Base-by-base conservation (phyloP, 441 rosid species). In the Adansonia gregorii region DNA sequence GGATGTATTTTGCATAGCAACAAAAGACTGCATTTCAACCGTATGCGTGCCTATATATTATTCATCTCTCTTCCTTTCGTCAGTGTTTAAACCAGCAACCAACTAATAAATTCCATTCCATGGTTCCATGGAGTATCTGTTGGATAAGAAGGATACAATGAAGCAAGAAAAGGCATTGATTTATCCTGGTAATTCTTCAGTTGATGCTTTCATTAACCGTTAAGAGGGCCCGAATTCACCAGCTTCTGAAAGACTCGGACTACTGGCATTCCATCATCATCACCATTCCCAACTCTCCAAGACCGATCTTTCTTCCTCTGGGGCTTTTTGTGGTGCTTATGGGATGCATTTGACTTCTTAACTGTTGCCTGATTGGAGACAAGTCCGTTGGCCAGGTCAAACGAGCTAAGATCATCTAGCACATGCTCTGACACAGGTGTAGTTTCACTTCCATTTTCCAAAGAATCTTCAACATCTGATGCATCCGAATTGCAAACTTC, bases 291-390 rank as follows among this genome's bases (percentile, higher is more conserved):
- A 17, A 80, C 85, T 85, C 91, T 89, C 99, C 98, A 95, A 1
- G 90, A 78, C 0, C 98, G 84, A 77, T 94, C 92, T 69, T 89
- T 86, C 79, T 83, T 92, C 86, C 86, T 87, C 74, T 88, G 91
- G 20, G 93, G 90, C 86, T 95, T 95, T 84, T 84, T 93, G 80
- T 93, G 91, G 51, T 94, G 91, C 80, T 91, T 95, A 75, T 85
- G 89, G 2, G 94, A 81, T 2, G 85, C 89, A 1, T 66, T 85
- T 19, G 86, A 59, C 84, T 92, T 95, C 89, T 86, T 89, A 10
- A 41, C 76, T 0, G 79, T 41, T 2, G 14, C 80, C 77, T 88
- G 90, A 79, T 83, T 83, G 1, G 88, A 76, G 3, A 82, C 79
- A 54, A 93, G 72, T 12, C 98, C 97, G 69, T 91, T 93, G 10